Percentiles rank a stretch among this genome's conserved stretches.
These are phyloP conservation scores for Neurospora sp. DNA, from an alignment of 495 filamentous ascomycete genomes.

Conservation along the genomic window DNA sequence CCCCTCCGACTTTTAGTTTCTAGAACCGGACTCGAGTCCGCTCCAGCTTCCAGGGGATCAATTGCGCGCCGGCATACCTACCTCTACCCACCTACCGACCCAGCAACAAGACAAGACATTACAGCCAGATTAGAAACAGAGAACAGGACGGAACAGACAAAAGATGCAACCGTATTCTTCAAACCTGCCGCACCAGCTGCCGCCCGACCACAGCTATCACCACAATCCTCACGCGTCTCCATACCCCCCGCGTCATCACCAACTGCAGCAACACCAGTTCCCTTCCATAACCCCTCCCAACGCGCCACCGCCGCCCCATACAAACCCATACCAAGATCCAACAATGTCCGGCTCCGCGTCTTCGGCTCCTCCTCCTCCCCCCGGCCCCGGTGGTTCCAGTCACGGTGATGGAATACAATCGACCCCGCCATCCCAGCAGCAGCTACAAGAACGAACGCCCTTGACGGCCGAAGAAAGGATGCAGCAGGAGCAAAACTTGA, in stretches of 20 bases:
- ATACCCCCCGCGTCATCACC: slow-evolving; percentile 11
- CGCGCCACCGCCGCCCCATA: neutral
- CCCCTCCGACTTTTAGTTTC: neutral
- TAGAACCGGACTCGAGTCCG: neutral
- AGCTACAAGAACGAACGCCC: slow-evolving; percentile 13
- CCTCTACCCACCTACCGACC: neutral
- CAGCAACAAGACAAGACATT: neutral
- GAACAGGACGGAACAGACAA: neutral
- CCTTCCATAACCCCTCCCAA: slow-evolving; percentile 21
- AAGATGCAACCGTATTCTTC: neutral
- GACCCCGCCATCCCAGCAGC: slow-evolving; percentile 5
- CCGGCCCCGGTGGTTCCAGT: neutral
- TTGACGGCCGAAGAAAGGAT: slow-evolving; percentile 20
- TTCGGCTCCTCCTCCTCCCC: neutral
- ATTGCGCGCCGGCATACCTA: neutral
- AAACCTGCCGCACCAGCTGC: neutral
- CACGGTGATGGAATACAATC: neutral
- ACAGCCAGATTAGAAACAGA: neutral
- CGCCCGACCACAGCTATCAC: slow-evolving; percentile 1
- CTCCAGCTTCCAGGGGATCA: neutral
- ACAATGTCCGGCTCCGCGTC: neutral
- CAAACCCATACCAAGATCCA: slow-evolving; percentile 13
- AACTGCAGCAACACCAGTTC: slow-evolving; percentile 16
- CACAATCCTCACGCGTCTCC: slow-evolving; percentile 13
- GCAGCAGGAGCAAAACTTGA: slow-evolving; percentile 18